phyloP scores from a whole-genome alignment of 495 filamentous ascomycete genomes.

The Daldinia childiae region DNA sequence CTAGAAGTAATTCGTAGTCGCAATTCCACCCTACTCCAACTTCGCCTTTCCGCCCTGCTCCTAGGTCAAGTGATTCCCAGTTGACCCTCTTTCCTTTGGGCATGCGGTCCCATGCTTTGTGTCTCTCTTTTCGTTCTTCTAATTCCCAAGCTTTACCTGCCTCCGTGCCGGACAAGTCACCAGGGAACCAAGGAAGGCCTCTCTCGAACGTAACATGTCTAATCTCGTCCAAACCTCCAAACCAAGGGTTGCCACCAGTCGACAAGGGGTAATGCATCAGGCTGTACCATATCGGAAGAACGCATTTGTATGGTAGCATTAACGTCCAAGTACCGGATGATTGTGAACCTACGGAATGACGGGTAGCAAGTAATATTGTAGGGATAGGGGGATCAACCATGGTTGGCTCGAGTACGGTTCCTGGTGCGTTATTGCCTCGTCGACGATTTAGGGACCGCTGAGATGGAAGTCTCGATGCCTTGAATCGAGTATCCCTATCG shows the following conservation, averaged over 20 bases:
- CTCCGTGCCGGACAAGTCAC: conserved; percentile 82
- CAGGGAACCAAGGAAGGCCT: conserved; percentile 85
- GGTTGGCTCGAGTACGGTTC: conserved; percentile 66
- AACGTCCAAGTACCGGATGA: conserved; percentile 81
- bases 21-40: conserved; percentile 85
- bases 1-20: conserved; percentile 78
- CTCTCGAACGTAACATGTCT: conserved; percentile 85
- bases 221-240: conserved; percentile 83
- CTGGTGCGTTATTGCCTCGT: conserved; percentile 72
- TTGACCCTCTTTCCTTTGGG: conserved; percentile 84
- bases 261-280: conserved; percentile 87
- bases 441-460: conserved; percentile 90
- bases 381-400: conserved; percentile 83
- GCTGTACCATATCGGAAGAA: conserved; percentile 84
- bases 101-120: conserved; percentile 75
- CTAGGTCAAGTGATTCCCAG: conserved; percentile 80
- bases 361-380: conserved; percentile 73
- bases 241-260: conserved; percentile 77
- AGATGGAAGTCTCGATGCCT: conserved; percentile 72
- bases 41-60: conserved; percentile 80
- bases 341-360: conserved; percentile 54
- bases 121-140: conserved; percentile 67
- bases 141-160: conserved; percentile 83
- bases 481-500: conserved; percentile 67
- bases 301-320: conserved; percentile 91